Percentiles rank a stretch among this genome's conserved stretches.
Conservation (phyloP, 148 eudicot genomes). For the Euryodendron excelsum region DNA sequence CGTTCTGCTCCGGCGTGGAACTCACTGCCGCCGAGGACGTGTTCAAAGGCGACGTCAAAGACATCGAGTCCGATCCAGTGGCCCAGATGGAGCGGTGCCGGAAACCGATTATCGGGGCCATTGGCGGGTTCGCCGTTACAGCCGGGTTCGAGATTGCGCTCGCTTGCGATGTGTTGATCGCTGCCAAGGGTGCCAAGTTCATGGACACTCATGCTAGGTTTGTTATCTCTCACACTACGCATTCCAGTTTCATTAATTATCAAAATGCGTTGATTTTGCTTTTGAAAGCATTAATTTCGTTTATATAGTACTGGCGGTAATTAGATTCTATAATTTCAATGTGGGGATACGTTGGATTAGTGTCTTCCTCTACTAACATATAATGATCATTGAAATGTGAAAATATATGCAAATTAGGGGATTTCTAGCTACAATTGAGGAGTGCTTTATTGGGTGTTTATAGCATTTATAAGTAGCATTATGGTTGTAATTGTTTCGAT, state of each 20-base stretch:
- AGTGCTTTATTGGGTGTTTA: no score
- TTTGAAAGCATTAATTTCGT: neutral
- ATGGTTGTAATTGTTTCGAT: no score
- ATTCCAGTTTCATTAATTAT: neutral
- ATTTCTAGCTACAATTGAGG: no score
- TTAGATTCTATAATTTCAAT: neutral
- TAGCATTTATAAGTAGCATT: no score
- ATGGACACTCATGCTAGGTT: slow-evolving; percentile 93
- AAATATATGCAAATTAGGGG: no score
- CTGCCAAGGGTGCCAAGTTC: slow-evolving; percentile 72
- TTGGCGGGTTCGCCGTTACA: slow-evolving; percentile 79
- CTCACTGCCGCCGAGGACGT: slow-evolving; percentile 88
- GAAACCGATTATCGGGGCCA: slow-evolving; percentile 82
- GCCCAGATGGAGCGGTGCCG: slow-evolving; percentile 83
- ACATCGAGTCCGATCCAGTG: slow-evolving; percentile 61
- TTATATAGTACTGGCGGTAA: neutral
- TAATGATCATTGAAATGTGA: no score
- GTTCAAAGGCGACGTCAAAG: slow-evolving; percentile 84
- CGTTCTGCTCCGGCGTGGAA: slow-evolving; percentile 94
- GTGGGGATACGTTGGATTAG: neutral
- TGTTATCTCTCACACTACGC: neutral
- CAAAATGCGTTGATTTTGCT: neutral
- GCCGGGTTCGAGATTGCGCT: slow-evolving; percentile 94
- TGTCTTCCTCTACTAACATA: no score
- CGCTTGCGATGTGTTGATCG: slow-evolving; percentile 79